These are phyloP conservation scores for Aspergillus asperescens DNA, from an alignment of 495 filamentous ascomycete species.

Conservation along the genomic window DNA sequence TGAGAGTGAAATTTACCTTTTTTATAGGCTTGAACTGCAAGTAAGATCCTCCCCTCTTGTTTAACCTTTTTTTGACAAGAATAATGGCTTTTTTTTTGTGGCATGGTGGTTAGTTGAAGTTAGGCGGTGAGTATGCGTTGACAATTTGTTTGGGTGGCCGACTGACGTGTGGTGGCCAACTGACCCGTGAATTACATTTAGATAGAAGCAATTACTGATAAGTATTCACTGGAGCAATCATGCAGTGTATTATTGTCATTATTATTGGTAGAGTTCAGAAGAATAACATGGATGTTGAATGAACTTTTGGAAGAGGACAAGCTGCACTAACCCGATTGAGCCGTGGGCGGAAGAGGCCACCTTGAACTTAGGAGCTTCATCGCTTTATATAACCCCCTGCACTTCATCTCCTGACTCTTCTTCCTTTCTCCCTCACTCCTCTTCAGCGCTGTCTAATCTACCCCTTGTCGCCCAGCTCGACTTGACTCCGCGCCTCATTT, in stretches of 20 bases:
- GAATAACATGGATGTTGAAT: too few relatives aligned
- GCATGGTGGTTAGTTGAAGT: constrained; percentile 8
- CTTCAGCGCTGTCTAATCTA: constrained; percentile 4
- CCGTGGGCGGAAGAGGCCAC: constrained; percentile 41
- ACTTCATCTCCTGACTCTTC: constrained; percentile 11
- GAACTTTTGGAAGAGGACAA: constrained; percentile 27
- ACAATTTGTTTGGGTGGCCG: too few relatives aligned
- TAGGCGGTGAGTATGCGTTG: not conserved
- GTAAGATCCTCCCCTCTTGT: constrained; percentile 14
- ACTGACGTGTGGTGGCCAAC: too few relatives aligned
- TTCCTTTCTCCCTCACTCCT: constrained; percentile 5
- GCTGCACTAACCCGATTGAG: constrained; percentile 33
- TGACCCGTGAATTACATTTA: too few relatives aligned
- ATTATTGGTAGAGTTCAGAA: not conserved
- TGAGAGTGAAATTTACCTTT: not conserved
- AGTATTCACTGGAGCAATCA: too few relatives aligned
- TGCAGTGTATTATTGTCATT: not conserved
- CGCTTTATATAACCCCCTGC: constrained; percentile 31
- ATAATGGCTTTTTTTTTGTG: constrained; percentile 6
- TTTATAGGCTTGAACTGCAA: constrained; percentile 3
- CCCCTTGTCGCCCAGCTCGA: constrained; percentile 22
- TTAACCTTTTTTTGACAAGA: constrained; percentile 1
- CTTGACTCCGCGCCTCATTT: constrained; percentile 30
- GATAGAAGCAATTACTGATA: too few relatives aligned
- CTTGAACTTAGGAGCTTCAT: constrained; percentile 36